phyloP scores from a whole-genome alignment of 768 basidiomycete species.

The Clitopilus hobsonii region DNA sequence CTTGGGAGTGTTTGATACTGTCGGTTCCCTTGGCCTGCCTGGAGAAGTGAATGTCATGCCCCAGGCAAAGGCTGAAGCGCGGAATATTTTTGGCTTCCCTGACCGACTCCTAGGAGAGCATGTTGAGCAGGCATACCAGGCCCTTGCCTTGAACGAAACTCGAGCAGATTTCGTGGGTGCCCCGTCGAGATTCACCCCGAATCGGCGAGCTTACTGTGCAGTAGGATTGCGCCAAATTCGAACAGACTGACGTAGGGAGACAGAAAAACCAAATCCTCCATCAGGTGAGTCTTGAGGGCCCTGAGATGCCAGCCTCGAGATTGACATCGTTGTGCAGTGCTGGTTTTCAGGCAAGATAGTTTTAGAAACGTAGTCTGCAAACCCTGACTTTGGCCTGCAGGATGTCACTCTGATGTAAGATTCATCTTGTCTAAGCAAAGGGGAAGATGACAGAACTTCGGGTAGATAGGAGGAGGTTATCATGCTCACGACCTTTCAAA shows the following conservation, averaged over 20 bases:
- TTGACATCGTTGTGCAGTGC: too few relatives aligned
- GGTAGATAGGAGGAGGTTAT: slow-evolving; percentile 69
- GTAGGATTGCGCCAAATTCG: slow-evolving; percentile 60
- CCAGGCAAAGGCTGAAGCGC: slow-evolving; percentile 25
- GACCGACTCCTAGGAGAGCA: slow-evolving; percentile 58
- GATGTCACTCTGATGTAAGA: slow-evolving; percentile 39
- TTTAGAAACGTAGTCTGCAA: background rate
- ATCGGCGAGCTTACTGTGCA: background rate
- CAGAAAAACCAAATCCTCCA: slow-evolving; percentile 54
- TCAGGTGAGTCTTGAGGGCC: slow-evolving; percentile 38
- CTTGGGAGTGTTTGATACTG: slow-evolving; percentile 74
- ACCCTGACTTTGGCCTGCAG: slow-evolving; percentile 10
- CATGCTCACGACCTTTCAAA: slow-evolving; percentile 64
- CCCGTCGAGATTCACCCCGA: too few relatives aligned
- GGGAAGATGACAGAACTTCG: background rate
- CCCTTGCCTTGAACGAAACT: slow-evolving; percentile 64
- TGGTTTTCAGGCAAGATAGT: slow-evolving; percentile 73
- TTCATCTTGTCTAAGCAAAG: background rate
- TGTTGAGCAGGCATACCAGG: slow-evolving; percentile 62
- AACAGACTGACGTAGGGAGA: slow-evolving; percentile 48
- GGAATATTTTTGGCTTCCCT: slow-evolving; percentile 60
- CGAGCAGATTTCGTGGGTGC: slow-evolving; percentile 61
- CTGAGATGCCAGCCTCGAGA: too few relatives aligned
- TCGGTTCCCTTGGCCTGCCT: slow-evolving; percentile 68
- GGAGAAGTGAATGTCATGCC: slow-evolving; percentile 51